These are phyloP conservation scores for Ceratocystis alfenasii DNA, from an alignment of 2,329 filamentous ascomycete species.

Conservation along the genomic window DNA sequence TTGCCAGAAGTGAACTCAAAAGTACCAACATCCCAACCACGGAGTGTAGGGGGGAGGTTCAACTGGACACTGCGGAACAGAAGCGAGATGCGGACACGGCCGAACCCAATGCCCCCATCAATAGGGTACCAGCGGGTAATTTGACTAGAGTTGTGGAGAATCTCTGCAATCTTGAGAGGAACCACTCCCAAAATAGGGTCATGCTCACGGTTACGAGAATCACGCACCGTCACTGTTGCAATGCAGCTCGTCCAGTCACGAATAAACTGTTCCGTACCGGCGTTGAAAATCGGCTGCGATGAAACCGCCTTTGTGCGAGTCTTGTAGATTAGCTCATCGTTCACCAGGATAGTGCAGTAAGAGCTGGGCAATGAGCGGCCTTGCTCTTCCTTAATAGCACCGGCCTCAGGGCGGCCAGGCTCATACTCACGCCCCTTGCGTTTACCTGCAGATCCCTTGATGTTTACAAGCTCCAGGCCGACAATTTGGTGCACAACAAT, in stretches of 20 bases:
- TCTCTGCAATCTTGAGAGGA: constrained; percentile 72
- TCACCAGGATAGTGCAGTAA: constrained; percentile 85
- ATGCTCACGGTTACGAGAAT: constrained; percentile 79
- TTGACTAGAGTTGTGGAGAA: constrained; percentile 80
- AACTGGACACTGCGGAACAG: constrained; percentile 85
- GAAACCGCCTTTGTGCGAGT: constrained; percentile 91
- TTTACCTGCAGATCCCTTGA: constrained; percentile 73
- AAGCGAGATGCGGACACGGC: constrained; percentile 74
- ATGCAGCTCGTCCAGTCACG: constrained; percentile 86
- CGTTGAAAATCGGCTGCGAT: constrained; percentile 93
- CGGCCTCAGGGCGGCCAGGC: constrained; percentile 67
- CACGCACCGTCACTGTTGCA: constrained; percentile 76
- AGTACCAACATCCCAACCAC: constrained; percentile 91
- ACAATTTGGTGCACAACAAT: constrained; percentile 89
- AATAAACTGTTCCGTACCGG: constrained; percentile 83
- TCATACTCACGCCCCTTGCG: constrained; percentile 78
- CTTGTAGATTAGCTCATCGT: constrained; percentile 82
- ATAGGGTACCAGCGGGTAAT: constrained; percentile 90
- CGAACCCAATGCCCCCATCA: constrained; percentile 86
- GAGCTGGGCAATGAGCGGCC: constrained; percentile 70
- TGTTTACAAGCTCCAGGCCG: constrained; percentile 80
- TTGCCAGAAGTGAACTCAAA: constrained; percentile 71
- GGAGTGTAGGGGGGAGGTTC: constrained; percentile 66
- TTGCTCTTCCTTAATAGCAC: constrained; percentile 77
- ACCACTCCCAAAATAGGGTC: constrained; percentile 91